Evolutionary conservation across 345 rosid genomes (phyloP), one percentile per base, ranked within the genome.

Genomic region (Euphorbia lathyris): DNA sequence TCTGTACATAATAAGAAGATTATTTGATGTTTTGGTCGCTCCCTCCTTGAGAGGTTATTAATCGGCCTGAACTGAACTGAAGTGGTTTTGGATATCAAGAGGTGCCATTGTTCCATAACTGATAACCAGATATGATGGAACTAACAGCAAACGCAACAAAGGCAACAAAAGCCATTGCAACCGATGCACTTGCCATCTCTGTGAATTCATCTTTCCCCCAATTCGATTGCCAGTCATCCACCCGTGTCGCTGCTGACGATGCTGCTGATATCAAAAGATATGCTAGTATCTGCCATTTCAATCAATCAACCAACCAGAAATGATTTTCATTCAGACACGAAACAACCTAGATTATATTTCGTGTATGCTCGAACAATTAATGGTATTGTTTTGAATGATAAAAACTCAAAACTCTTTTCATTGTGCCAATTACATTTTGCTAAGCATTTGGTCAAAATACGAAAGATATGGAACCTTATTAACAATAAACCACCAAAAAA

Each of bases 201-300:
- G 98, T 96, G 87, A 96, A 96, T 72, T 85, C 87, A 60, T 96
- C 99, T 70, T 89, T 92, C n/a, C 99, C 99, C 99, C 99, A 96
- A 61, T 92, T 96, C 9, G 96, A 87, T 32, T 88, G 89, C 99
- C 99, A 96, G 68, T 92, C 98, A 64, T 82, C 89, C 26, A 90
- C 97, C 10, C 98, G 83, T 9, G 96, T 96, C 47, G 99, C 99
- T 65, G 98, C 96, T 6, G 97, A 80, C 1, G 99, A 92, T 51
- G 99, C 77, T 14, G 98, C 91, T 20, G 99, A 90, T 71, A 96
- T 84, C 70, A 96, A 80, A 65, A 96, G 91, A 82, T 96, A 96
- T 32, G 97, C 92, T 72, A 96, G 68, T 69, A 83, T 68, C 99
- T 96, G 93, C 82, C 67, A 63, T 4, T 50, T 17, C 14, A 76